A percentile compares a stretch with the other conserved stretches of the same genome.
phyloP scores from a whole-genome alignment of 352 stramenopile species.

The Peronospora belbahrii region DNA sequence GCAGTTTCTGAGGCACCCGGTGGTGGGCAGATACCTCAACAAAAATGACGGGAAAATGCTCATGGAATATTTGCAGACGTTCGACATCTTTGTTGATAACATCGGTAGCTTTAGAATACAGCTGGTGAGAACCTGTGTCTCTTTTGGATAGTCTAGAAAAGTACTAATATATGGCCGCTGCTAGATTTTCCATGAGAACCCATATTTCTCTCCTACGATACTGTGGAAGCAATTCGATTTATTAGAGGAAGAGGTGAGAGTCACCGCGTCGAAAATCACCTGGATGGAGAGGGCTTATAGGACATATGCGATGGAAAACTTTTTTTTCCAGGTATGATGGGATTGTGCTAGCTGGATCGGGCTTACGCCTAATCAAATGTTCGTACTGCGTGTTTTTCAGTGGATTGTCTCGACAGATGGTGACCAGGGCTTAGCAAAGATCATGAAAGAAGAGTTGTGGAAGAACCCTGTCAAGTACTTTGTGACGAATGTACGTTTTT shows the following conservation, averaged over 20 bases:
- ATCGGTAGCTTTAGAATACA: slow-evolving; percentile 68
- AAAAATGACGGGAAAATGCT: slow-evolving; percentile 47
- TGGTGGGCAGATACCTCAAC: slow-evolving; percentile 37
- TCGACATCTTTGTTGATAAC: slow-evolving; percentile 66
- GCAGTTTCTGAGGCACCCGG: slow-evolving; percentile 63
- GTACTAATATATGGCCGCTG: slow-evolving; percentile 1
- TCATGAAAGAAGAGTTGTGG: slow-evolving; percentile 78
- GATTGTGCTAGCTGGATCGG: background rate
- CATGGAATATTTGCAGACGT: slow-evolving; percentile 39
- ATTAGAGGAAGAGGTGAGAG: slow-evolving; percentile 54
- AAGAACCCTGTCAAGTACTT: slow-evolving; percentile 65
- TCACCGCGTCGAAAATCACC: slow-evolving; percentile 42
- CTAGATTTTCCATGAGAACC: slow-evolving; percentile 65
- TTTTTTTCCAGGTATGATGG: slow-evolving; percentile 46
- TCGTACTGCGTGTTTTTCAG: slow-evolving; percentile 13
- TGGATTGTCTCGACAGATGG: slow-evolving; percentile 51
- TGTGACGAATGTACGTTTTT: slow-evolving; percentile 22
- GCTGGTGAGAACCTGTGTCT: slow-evolving; percentile 25
- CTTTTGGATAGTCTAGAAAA: background rate
- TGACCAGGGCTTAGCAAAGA: slow-evolving; percentile 54
- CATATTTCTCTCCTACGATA: slow-evolving; percentile 39
- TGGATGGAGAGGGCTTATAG: slow-evolving; percentile 57
- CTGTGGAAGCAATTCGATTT: slow-evolving; percentile 72
- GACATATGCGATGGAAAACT: slow-evolving; percentile 40
- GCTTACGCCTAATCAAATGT: slow-evolving; percentile 2